Percentiles rank a stretch among this genome's conserved stretches.
phyloP scores from a whole-genome alignment of 495 filamentous ascomycete species.

The Aspergillus nidulans region DNA sequence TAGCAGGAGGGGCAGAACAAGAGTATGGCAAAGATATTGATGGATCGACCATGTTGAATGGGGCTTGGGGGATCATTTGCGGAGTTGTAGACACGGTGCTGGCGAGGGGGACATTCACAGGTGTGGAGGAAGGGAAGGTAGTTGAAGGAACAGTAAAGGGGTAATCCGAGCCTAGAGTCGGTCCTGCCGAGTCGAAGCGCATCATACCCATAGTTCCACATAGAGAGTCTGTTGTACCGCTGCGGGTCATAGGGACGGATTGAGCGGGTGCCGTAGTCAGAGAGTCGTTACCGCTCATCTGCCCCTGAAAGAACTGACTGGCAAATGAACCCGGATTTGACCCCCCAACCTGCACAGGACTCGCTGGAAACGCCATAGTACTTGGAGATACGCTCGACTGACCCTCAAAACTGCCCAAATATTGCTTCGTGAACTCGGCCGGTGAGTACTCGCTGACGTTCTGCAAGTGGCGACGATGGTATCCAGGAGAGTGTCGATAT shows the following conservation, averaged over 20 bases:
- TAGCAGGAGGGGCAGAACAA: slow-evolving; percentile 32
- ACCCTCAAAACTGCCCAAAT: slow-evolving; percentile 26
- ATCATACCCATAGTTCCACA: slow-evolving; percentile 43
- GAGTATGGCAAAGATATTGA: slow-evolving; percentile 26
- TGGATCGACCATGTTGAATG: slow-evolving; percentile 28
- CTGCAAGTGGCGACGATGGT: slow-evolving; percentile 27
- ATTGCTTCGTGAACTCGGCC: slow-evolving; percentile 38
- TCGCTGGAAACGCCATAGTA: slow-evolving; percentile 27
- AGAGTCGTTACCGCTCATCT: slow-evolving; percentile 11
- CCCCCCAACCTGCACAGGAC: slow-evolving; percentile 25
- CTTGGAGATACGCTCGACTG: slow-evolving; percentile 26
- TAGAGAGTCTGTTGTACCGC: slow-evolving; percentile 40
- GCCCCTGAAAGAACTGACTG: slow-evolving; percentile 13
- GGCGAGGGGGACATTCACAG: slow-evolving; percentile 28
- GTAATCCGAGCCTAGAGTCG: slow-evolving; percentile 30
- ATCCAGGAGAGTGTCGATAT: slow-evolving; percentile 35
- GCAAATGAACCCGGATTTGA: slow-evolving; percentile 20
- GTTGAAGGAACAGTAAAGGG: slow-evolving; percentile 31
- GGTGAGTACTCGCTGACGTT: slow-evolving; percentile 43
- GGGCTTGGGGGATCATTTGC: slow-evolving; percentile 25
- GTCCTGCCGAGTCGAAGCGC: slow-evolving; percentile 36
- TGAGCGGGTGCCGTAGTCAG: slow-evolving; percentile 20
- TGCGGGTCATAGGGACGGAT: slow-evolving; percentile 43
- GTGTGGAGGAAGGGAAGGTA: slow-evolving; percentile 32
- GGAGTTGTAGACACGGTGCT: slow-evolving; percentile 17